Percentiles rank a stretch among this genome's conserved stretches.
Evolutionary conservation across 768 basidiomycete species (phyloP).

Genomic region (Trametes coccinea): DNA sequence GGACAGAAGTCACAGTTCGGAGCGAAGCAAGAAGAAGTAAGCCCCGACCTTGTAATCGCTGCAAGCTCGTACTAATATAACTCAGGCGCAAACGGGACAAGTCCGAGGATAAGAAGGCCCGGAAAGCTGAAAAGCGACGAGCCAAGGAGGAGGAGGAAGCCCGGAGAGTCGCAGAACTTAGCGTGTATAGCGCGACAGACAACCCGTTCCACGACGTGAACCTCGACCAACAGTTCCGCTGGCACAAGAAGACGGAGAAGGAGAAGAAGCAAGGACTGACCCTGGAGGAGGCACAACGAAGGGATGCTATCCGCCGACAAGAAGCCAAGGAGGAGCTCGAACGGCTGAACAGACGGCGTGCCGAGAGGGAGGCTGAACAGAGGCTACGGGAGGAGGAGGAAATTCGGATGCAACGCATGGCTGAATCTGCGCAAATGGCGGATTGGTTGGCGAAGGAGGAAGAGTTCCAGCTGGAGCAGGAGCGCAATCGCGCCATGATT

Average conservation of each 20-base stretch:
- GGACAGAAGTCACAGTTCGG: slow-evolving; percentile 36
- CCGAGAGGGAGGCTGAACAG: slow-evolving; percentile 90
- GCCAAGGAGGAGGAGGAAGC: slow-evolving; percentile 86
- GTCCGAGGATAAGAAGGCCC: slow-evolving; percentile 80
- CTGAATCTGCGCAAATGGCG: slow-evolving; percentile 96
- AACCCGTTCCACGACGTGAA: slow-evolving; percentile 99
- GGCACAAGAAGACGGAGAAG: slow-evolving; percentile 99
- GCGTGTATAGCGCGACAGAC: slow-evolving; percentile 94
- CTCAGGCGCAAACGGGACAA: slow-evolving; percentile 79
- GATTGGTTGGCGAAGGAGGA: slow-evolving; percentile 98
- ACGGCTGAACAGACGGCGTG: slow-evolving; percentile 83
- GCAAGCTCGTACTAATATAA: background rate
- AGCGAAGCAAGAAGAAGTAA: slow-evolving; percentile 51
- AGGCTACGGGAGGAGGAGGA: slow-evolving; percentile 91
- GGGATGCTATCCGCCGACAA: slow-evolving; percentile 76
- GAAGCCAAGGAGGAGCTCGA: slow-evolving; percentile 97
- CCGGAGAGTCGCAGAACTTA: slow-evolving; percentile 89
- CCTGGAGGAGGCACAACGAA: slow-evolving; percentile 71
- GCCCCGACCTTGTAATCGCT: slow-evolving; percentile 14
- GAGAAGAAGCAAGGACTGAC: slow-evolving; percentile 87
- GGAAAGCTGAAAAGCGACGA: slow-evolving; percentile 87
- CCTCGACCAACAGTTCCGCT: slow-evolving; percentile 93
- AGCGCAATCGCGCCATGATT: slow-evolving; percentile 86
- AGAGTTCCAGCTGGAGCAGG: slow-evolving; percentile 95
- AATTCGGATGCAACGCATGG: slow-evolving; percentile 79